Base-by-base conservation (phyloP, 2,329 filamentous ascomycete genomes). In the Tolypocladium tundrense region DNA sequence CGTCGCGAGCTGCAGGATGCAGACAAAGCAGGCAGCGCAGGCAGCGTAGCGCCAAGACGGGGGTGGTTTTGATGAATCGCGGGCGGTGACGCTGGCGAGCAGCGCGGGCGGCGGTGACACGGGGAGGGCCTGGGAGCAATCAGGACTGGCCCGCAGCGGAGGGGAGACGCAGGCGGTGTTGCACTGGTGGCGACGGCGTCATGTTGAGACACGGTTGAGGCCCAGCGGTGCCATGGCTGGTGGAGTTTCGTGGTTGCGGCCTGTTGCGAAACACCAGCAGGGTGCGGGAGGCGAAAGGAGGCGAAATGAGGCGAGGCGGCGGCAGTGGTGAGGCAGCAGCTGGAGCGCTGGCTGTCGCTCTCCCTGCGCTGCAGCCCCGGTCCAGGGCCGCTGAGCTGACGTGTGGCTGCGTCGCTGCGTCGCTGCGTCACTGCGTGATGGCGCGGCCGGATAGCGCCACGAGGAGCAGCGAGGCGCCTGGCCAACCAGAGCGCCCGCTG, bases 1-100 rank as follows among this genome's bases (percentile, higher is more conserved):
- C 58, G 50, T 57, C 51, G 54, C 52, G 55, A 55, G 58, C 55
- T 51, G 55, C 58, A 58, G 52, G n/a, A 43, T 53, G 48, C 55
- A 55, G 37, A 4, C 24, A 31, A 19, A 33, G 53, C 40, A 54
- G 43, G 11, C 53, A 35, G 45, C 27, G 57, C 57, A 54, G 43
- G 11, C 43, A 27, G 45, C 27, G 57, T 53, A 52, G 56, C 56
- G 57, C 57, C 57, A 59, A 59, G 54, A 35, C 21, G 2, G 21
- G 21, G 53, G 53, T 21, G 10, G 14, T 27, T 24, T 11, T 16
- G 41, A 24, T 48, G 52, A 21, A 37, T 21, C 21, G 33, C 33
- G 41, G 10, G 42, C 16, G 54, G 21, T 37, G 31, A 51, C 31
- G 7, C 31, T 6, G 45, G 45, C 13, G 48, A 51, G 48, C 48